Base-by-base conservation (phyloP, 495 filamentous ascomycete genomes). In the Filosporella fistucella region DNA sequence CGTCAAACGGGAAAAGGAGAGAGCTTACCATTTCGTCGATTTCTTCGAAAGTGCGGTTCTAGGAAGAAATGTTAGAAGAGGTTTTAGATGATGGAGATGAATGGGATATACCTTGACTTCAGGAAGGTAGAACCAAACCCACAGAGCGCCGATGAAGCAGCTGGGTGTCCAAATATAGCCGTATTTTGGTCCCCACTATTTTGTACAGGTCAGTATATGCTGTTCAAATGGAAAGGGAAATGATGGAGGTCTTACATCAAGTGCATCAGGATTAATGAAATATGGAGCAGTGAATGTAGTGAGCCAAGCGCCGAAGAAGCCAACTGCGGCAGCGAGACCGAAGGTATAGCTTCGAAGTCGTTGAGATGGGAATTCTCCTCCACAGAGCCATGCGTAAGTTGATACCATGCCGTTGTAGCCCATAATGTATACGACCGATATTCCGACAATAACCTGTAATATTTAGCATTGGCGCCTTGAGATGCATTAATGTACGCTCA, bases 11-110 rank as follows among this genome's bases (percentile, higher is more conserved):
- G 4, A 3, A 14, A 13, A n/a, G 18, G 32, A 13, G 12, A n/a
- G n/a, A n/a, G 12, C 68, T 17, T 47, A 41, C 35, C 48, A 67
- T 59, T 71, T 79, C 1, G 74, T 51, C 21, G 23, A 55, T 47
- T 61, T 89, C 85, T 10, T 81, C 83, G 53, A 83, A 88, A 0
- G 82, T 78, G 18, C 83, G 75, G n/a, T 82, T n/a, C n/a, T n/a
- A n/a, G n/a, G n/a, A n/a, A n/a, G n/a, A n/a, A n/a, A n/a, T n/a
- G n/a, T n/a, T n/a, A n/a, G n/a, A n/a, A n/a, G n/a, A n/a, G n/a
- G n/a, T n/a, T n/a, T n/a, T n/a, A n/a, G n/a, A n/a, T n/a, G n/a
- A n/a, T n/a, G n/a, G n/a, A n/a, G n/a, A n/a, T n/a, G n/a, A n/a
- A n/a, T n/a, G n/a, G n/a, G n/a, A n/a, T n/a, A n/a, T n/a, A n/a